A percentile compares a stretch with the other conserved stretches of the same genome.
These are phyloP conservation scores for Aspergillus luchuensis DNA, from an alignment of 2,329 filamentous ascomycete species.

Conservation along the genomic window DNA sequence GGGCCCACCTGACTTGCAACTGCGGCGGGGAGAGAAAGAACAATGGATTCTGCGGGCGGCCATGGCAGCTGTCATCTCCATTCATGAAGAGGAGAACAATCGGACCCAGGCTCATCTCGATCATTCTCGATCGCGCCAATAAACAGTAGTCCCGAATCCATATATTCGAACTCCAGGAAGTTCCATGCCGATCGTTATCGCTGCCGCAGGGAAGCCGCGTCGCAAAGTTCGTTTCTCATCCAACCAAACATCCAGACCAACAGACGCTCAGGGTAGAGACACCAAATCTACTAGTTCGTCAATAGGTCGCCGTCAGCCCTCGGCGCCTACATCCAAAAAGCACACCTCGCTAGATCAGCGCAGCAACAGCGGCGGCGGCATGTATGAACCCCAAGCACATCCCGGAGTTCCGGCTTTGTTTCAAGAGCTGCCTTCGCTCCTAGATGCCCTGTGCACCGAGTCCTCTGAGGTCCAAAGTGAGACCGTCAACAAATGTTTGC, in stretches of 20 bases:
- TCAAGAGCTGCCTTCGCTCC: slow-evolving; percentile 59
- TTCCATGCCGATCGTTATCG: slow-evolving; percentile 37
- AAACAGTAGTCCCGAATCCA: neutral
- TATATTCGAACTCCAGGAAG: neutral
- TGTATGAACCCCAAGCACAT: slow-evolving; percentile 27
- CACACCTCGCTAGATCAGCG: slow-evolving; percentile 11
- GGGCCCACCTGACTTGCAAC: neutral
- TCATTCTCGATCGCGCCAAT: slow-evolving; percentile 1
- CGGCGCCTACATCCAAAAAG: slow-evolving; percentile 13
- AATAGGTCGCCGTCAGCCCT: slow-evolving; percentile 21
- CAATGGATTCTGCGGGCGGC: slow-evolving; percentile 15
- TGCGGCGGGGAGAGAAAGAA: slow-evolving; percentile 16
- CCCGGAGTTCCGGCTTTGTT: slow-evolving; percentile 44
- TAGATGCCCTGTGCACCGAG: slow-evolving; percentile 66
- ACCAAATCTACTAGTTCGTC: slow-evolving; percentile 12
- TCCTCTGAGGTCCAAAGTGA: slow-evolving; percentile 69
- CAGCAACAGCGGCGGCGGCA: slow-evolving; percentile 14
- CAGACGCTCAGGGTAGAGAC: slow-evolving; percentile 13
- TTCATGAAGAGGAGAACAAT: slow-evolving; percentile 15
- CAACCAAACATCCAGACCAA: slow-evolving; percentile 25
- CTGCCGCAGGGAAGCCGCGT: slow-evolving; percentile 36
- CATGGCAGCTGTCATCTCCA: slow-evolving; percentile 3
- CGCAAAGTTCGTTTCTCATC: slow-evolving; percentile 44
- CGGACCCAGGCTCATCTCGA: neutral
- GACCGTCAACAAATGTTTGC: slow-evolving; percentile 69